Evolutionary conservation across 2,329 filamentous ascomycete species (phyloP), one percentile per base, ranked within the genome.

Genomic region (Trichoderma atrobrunneum): DNA sequence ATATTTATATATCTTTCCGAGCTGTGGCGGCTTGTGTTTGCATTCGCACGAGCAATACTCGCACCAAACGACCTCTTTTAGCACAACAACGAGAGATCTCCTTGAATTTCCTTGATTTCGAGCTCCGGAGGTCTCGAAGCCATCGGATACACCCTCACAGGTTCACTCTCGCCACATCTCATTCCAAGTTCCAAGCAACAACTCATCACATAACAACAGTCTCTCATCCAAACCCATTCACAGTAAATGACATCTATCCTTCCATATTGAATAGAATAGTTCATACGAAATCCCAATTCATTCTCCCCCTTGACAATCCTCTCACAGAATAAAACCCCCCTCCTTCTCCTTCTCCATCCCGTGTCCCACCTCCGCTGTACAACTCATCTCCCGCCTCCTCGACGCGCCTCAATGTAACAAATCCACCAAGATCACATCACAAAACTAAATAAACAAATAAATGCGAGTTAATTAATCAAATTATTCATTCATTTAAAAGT

Each of bases 301-400:
- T n/a, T n/a, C 11, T 3, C 2, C 26, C 8, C 39, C 26, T 43
- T 30, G 10, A 28, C 26, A 18, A 36, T n/a, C 30, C 14, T 21
- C 26, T 34, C 21, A 39, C 64, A 56, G 18, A 21, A n/a, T 28
- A n/a, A 54, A 54, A 3, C n/a, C 10, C n/a, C 57, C 32, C 30
- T 10, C 48, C 24, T 30, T 67, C 32, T 43, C 39, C n/a, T n/a
- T 14, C 39, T n/a, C 18, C 30, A 48, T 68, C 51, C 62, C 62
- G 32, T 61, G 70, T 72, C 51, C 54, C 36, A 72, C 70, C 51
- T 72, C 63, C 70, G 61, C 56, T 39, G 70, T 72, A 63, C 56
- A 61, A 72, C 70, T 61, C 3, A 51, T 43, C 12, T 34, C 18
- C 65, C 34, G 30, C 64, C 60, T 62, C 60, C 60, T 63, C 60